These are phyloP conservation scores for Cladorrhinum sp. DNA, from an alignment of 2,329 filamentous ascomycete species.

Conservation along the genomic window DNA sequence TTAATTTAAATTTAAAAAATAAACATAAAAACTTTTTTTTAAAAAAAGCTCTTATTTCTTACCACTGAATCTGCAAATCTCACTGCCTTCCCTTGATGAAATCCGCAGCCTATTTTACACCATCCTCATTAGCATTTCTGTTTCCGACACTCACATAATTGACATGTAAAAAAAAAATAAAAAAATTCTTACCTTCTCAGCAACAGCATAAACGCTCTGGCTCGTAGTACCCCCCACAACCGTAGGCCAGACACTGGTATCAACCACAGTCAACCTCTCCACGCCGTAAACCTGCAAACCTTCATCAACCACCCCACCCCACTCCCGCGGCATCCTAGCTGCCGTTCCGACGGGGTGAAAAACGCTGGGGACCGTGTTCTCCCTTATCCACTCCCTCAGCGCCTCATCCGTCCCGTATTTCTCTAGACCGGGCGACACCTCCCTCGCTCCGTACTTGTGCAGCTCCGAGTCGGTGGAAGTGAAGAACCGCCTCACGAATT, in stretches of 20 bases:
- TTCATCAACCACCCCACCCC: constrained; percentile 32
- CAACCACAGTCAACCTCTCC: constrained; percentile 4
- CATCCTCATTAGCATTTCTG: neutral
- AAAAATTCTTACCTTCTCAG: constrained; percentile 11
- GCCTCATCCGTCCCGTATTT: constrained; percentile 22
- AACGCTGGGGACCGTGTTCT: constrained; percentile 27
- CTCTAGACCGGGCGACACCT: constrained; percentile 24
- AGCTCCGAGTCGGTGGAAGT: constrained; percentile 17
- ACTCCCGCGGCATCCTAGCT: constrained; percentile 30
- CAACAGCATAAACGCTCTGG: constrained; percentile 8
- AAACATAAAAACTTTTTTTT: no score
- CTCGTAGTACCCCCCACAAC: constrained; percentile 2
- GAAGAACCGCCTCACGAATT: constrained; percentile 27
- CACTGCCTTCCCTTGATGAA: constrained; percentile 6
- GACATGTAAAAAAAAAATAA: neutral
- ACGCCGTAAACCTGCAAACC: constrained; percentile 30
- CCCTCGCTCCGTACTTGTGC: constrained; percentile 23
- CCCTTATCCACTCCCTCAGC: constrained; percentile 25
- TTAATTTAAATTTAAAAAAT: no score
- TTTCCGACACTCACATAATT: neutral
- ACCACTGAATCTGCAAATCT: neutral
- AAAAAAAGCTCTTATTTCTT: neutral
- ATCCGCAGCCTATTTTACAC: constrained; percentile 6
- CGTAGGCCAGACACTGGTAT: constrained; percentile 4
- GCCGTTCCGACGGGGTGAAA: constrained; percentile 31